These are phyloP conservation scores for Lipomyces starkeyi DNA, from an alignment of 805 yeast genomes.

Conservation along the genomic window DNA sequence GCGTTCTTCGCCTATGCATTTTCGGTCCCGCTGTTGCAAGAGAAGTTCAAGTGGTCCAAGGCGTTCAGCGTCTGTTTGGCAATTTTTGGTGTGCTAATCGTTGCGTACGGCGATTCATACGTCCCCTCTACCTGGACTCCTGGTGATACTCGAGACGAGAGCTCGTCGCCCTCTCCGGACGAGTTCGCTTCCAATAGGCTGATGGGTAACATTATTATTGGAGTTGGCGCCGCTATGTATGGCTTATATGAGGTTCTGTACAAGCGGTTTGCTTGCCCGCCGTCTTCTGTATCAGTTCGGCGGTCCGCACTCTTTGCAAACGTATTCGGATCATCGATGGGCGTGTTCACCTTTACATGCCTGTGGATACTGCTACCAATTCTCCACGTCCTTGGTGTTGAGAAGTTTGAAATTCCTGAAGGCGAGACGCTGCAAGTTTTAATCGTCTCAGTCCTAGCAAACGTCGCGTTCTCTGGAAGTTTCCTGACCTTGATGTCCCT, in stretches of 20 bases:
- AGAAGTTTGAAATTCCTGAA: constrained; percentile 61
- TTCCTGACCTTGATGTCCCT: constrained; percentile 80
- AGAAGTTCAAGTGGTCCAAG: constrained; percentile 67
- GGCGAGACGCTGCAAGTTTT: constrained; percentile 54
- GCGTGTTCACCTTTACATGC: constrained; percentile 58
- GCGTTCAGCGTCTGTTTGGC: constrained; percentile 73
- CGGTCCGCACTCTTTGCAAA: constrained; percentile 83
- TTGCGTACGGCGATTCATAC: constrained; percentile 59
- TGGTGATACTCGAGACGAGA: constrained; percentile 3
- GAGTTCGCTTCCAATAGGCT: constrained; percentile 33
- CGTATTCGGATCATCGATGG: constrained; percentile 71
- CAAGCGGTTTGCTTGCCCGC: constrained; percentile 77
- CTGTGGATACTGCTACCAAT: constrained; percentile 57
- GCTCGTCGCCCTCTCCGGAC: constrained; percentile 31
- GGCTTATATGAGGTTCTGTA: constrained; percentile 78
- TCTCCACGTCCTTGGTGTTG: constrained; percentile 61
- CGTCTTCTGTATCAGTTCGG: constrained; percentile 63
- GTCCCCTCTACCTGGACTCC: constrained; percentile 3
- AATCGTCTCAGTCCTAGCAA: constrained; percentile 61
- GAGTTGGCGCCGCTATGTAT: constrained; percentile 55
- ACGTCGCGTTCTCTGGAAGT: constrained; percentile 70
- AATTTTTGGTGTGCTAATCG: constrained; percentile 73
- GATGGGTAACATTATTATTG: constrained; percentile 73
- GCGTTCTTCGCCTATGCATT: constrained; percentile 88
- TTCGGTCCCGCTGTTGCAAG: constrained; percentile 75